Conservation (phyloP, 495 filamentous ascomycete genomes). For the Neurospora tetrasperma region DNA sequence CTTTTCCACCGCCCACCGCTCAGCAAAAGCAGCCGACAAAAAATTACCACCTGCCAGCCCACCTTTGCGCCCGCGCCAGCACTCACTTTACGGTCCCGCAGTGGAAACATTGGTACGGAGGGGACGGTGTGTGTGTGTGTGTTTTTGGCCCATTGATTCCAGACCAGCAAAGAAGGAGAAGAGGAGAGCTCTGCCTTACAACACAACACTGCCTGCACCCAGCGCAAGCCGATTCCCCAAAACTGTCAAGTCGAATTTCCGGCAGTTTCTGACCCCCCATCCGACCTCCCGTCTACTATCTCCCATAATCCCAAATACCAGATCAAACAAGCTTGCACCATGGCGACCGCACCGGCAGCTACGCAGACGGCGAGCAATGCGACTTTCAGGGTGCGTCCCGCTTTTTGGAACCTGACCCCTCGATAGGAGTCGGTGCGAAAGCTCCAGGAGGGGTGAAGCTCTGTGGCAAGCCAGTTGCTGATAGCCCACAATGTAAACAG, state of each 20-base stretch:
- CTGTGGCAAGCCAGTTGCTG: constrained; percentile 23
- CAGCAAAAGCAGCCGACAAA: constrained; percentile 16
- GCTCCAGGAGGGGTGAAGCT: neutral
- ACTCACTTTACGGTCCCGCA: neutral
- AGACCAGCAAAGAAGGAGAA: constrained; percentile 5
- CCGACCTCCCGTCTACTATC: constrained; percentile 7
- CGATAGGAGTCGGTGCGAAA: neutral
- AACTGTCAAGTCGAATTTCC: constrained; percentile 6
- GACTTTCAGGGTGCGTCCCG: constrained; percentile 62
- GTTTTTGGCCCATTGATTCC: constrained; percentile 1
- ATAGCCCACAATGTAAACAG: constrained; percentile 37
- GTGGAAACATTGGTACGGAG: neutral
- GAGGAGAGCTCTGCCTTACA: constrained; percentile 17
- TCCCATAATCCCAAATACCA: neutral
- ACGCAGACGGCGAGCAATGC: constrained; percentile 50
- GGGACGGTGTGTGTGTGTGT: neutral
- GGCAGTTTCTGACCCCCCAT: neutral
- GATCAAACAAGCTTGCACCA: constrained; percentile 31
- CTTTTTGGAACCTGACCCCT: neutral
- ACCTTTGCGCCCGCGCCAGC: constrained; percentile 9
- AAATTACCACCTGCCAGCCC: constrained; percentile 21
- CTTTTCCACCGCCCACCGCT: constrained; percentile 1
- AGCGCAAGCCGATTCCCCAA: constrained; percentile 4
- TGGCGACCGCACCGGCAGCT: constrained; percentile 53
- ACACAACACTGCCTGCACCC: neutral